These are phyloP conservation scores for Lecanicillium sp. DNA, from an alignment of 2,329 filamentous ascomycete species.

Conservation along the genomic window DNA sequence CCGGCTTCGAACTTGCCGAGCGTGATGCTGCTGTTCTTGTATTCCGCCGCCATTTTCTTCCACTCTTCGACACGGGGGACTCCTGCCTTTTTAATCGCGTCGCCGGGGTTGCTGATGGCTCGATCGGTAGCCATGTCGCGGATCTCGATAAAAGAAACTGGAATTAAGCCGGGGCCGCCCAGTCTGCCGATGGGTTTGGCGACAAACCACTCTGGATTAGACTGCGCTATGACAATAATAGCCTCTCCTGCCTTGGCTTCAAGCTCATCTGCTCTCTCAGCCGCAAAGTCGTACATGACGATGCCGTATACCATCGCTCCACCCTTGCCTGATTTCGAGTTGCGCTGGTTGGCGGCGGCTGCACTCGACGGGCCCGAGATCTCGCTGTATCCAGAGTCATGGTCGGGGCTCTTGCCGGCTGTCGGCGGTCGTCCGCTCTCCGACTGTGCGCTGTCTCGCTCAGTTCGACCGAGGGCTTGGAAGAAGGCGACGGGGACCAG, in stretches of 20 bases:
- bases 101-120: slow-evolving; percentile 71
- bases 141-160: slow-evolving; percentile 94
- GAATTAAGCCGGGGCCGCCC: slow-evolving; percentile 92
- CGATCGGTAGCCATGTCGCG: slow-evolving; percentile 85
- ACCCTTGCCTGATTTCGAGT: slow-evolving; percentile 43
- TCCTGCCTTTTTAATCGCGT: slow-evolving; percentile 79
- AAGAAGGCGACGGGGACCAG: slow-evolving; percentile 93
- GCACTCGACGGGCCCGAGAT: slow-evolving; percentile 18
- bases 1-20: slow-evolving; percentile 78
- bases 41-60: slow-evolving; percentile 99
- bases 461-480: slow-evolving; percentile 83
- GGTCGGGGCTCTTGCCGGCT: slow-evolving; percentile 56
- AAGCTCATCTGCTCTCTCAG: slow-evolving; percentile 90
- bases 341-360: slow-evolving; percentile 20
- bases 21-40: slow-evolving; percentile 98
- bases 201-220: slow-evolving; percentile 98
- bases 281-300: slow-evolving; percentile 94
- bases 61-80: slow-evolving; percentile 96
- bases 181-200: slow-evolving; percentile 96
- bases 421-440: slow-evolving; percentile 42
- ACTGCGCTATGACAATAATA: slow-evolving; percentile 97
- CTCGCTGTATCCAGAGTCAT: slow-evolving; percentile 77
- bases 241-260: slow-evolving; percentile 93
- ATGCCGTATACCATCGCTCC: slow-evolving; percentile 94
- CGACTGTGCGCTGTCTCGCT: slow-evolving; percentile 76